Percentiles rank a stretch among this genome's conserved stretches.
Conservation (phyloP, 2,329 filamentous ascomycete genomes). For the Penicillium sp. region DNA sequence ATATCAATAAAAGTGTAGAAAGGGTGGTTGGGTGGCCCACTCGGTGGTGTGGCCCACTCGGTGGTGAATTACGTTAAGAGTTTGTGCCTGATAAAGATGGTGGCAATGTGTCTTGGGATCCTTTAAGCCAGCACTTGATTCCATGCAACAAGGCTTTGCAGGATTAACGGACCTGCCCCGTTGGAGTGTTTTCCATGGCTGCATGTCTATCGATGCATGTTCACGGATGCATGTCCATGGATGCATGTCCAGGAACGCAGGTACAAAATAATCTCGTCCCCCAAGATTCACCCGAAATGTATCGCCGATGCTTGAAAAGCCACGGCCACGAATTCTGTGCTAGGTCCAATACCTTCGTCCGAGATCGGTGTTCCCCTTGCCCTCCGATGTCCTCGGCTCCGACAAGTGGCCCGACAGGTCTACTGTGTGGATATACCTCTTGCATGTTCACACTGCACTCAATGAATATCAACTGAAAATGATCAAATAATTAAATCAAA, state of each 20-base stretch:
- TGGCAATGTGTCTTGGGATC: neutral
- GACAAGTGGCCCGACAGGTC: neutral
- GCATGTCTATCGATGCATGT: too few species aligned
- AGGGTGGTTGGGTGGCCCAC: too few species aligned
- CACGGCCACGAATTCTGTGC: neutral
- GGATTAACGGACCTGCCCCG: too few species aligned
- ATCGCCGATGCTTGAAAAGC: neutral
- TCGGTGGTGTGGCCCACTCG: too few species aligned
- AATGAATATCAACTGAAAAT: neutral
- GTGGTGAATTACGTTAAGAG: too few species aligned
- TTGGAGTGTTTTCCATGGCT: too few species aligned
- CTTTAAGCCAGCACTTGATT: neutral
- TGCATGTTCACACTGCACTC: neutral
- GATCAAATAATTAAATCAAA: too few species aligned
- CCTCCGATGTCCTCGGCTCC: neutral
- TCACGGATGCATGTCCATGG: too few species aligned
- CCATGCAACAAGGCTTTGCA: too few species aligned
- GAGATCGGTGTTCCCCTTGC: neutral
- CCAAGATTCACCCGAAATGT: neutral
- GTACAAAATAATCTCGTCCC: neutral
- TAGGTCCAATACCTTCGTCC: neutral
- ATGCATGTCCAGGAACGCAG: too few species aligned
- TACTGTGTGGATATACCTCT: neutral
- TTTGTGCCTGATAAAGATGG: neutral
- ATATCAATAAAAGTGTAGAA: too few species aligned